Evolutionary conservation across 495 filamentous ascomycete species (phyloP), one percentile per base, ranked within the genome.

Genomic region (Hypoxylon subgilvum): DNA sequence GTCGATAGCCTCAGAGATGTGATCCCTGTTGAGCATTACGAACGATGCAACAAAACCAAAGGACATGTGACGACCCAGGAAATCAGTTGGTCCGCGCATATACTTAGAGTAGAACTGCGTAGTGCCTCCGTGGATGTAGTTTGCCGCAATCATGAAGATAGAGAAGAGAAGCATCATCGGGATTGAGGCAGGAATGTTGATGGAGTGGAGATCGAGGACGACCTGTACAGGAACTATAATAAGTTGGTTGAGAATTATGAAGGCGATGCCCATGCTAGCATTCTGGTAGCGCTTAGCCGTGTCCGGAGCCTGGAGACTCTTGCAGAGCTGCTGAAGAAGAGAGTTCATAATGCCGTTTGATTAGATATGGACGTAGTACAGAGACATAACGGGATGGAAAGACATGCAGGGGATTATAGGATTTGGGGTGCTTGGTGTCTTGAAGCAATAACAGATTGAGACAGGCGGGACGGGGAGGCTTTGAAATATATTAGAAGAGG

Each of bases 41-140:
- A 79, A 75, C 1, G 74, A 74, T 1, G 77, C 69, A 23, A 74
- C 76, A 35, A 79, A 79, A 1, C 76, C 76, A 28, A 78, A 68
- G 1, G 74, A 76, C 76, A 79, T 79, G 57, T 79, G 76, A 6
- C 76, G 72, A 44, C 77, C 77, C 34, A 79, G 43, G 8, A 79
- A 70, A 34, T 76, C 72, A 10, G 70, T 69, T 54, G 75, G 63
- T 9, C 68, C 60, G 38, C 63, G 67, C n/a, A 79, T 38, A 19
- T 69, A 52, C 18, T 52, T 70, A 5, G 30, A 40, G 44, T 79
- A 79, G 7, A 75, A 65, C 16, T 31, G 38, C n/a, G 45, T 38
- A 22, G 57, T 60, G 1, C 60, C 43, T 44, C 10, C 19, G 23
- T 63, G 52, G 14, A 69, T 44, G 14, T 4, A 52, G 40, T 61